A percentile compares a stretch with the other conserved stretches of the same genome.
Evolutionary conservation across 1,284 basidiomycete genomes (phyloP).

Genomic region (Ganoderma resinaceum): DNA sequence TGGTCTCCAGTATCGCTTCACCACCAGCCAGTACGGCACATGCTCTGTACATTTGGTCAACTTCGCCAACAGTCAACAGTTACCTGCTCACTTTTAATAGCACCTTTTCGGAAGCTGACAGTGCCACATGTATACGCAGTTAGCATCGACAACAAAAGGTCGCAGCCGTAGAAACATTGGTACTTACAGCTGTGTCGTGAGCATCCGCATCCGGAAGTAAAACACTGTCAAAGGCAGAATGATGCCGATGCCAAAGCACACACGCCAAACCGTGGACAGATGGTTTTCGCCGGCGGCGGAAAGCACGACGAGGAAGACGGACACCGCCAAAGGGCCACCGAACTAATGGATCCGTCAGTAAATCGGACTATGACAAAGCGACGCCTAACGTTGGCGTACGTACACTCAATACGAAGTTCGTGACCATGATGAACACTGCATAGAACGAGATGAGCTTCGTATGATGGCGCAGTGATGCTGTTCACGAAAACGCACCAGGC

Average conservation of each 20-base stretch:
- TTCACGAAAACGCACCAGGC: slow-evolving; percentile 49
- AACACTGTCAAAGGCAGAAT: slow-evolving; percentile 75
- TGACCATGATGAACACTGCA: slow-evolving; percentile 75
- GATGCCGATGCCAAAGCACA: slow-evolving; percentile 78
- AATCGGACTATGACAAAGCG: slow-evolving; percentile 21
- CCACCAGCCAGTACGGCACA: slow-evolving; percentile 69
- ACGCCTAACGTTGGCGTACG: slow-evolving; percentile 20
- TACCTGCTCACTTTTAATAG: slow-evolving; percentile 61
- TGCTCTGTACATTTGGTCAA: slow-evolving; percentile 43
- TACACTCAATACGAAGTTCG: slow-evolving; percentile 70
- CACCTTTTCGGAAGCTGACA: slow-evolving; percentile 56
- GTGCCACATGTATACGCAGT: background rate
- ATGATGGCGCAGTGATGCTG: slow-evolving; percentile 7
- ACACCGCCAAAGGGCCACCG: slow-evolving; percentile 74
- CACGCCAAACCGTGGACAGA: slow-evolving; percentile 77
- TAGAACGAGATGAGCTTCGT: slow-evolving; percentile 15
- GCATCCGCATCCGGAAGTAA: slow-evolving; percentile 75
- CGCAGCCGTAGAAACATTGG: slow-evolving; percentile 12
- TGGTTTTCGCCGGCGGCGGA: slow-evolving; percentile 69
- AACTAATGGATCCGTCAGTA: slow-evolving; percentile 49
- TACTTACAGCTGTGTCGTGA: slow-evolving; percentile 65
- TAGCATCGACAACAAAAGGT: slow-evolving; percentile 8
- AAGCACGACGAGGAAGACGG: slow-evolving; percentile 77
- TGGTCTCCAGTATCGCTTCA: slow-evolving; percentile 74
- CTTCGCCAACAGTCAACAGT: slow-evolving; percentile 12